A percentile compares a stretch with the other conserved stretches of the same genome.
Evolutionary conservation across 768 basidiomycete species (phyloP).

Genomic region (Lentinula edodes): DNA sequence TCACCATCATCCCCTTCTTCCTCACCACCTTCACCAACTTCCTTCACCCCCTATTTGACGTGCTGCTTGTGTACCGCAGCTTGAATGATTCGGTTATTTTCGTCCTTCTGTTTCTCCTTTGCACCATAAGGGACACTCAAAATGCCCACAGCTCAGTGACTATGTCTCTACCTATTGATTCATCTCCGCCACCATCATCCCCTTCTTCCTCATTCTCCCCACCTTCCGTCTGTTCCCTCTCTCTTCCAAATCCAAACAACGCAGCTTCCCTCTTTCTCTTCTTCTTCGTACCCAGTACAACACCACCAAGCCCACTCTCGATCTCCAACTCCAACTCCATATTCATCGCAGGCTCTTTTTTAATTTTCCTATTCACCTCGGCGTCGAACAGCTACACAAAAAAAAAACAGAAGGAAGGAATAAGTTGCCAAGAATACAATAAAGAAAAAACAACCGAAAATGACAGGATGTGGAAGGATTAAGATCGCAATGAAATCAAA

Average conservation of each 20-base stretch:
- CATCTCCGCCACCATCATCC: background rate
- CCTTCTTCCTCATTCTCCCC: background rate
- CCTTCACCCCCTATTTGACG: too few species aligned
- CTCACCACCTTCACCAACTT: too few species aligned
- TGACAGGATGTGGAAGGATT: too few species aligned
- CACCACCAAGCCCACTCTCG: too few species aligned
- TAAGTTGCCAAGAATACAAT: background rate
- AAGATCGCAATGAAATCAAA: background rate
- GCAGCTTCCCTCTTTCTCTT: background rate
- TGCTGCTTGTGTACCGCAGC: too few species aligned
- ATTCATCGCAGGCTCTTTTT: constrained; percentile 64
- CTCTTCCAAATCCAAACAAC: background rate
- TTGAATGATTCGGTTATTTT: too few species aligned
- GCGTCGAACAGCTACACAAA: constrained; percentile 73
- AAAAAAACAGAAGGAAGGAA: background rate
- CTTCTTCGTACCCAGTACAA: background rate
- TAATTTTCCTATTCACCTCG: constrained; percentile 73
- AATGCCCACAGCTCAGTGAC: background rate
- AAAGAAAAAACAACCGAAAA: background rate
- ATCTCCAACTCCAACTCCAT: constrained; percentile 27
- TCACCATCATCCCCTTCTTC: too few species aligned
- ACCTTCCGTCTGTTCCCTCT: too few species aligned
- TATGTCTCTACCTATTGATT: background rate
- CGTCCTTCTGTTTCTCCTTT: too few species aligned
- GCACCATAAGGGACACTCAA: too few species aligned